Evolutionary conservation across 108 stramenopile genomes (phyloP).

Genomic region (Chaetoceros tenuissimus): DNA sequence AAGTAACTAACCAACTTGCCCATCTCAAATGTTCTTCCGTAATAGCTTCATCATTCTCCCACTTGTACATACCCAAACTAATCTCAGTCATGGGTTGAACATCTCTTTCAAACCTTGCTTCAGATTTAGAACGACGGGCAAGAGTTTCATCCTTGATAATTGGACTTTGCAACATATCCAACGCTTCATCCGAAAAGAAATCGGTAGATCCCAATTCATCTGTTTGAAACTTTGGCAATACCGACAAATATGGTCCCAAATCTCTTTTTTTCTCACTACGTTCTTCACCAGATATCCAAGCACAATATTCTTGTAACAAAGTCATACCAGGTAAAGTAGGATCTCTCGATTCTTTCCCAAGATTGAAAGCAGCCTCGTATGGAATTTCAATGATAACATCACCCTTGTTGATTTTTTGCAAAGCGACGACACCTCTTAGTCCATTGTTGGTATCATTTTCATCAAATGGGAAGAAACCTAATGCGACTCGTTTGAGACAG

Average conservation of each 20-base stretch:
- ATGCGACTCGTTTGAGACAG: constrained; percentile 49
- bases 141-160: constrained; percentile 50
- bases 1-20: constrained; percentile 67
- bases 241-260: constrained; percentile 28
- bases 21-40: constrained; percentile 43
- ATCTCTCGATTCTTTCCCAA: constrained; percentile 58
- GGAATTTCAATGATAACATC: constrained; percentile 66
- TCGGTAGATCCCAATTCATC: constrained; percentile 65
- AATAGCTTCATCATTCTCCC: constrained; percentile 12
- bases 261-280: not conserved
- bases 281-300: constrained; percentile 13
- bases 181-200: constrained; percentile 49
- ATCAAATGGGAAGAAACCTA: constrained; percentile 45
- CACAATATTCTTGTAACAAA: constrained; percentile 52
- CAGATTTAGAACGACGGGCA: constrained; percentile 22
- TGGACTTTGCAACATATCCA: constrained; percentile 56
- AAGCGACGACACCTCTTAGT: constrained; percentile 60
- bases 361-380: constrained; percentile 58
- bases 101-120: constrained; percentile 43
- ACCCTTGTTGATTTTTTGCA: constrained; percentile 53
- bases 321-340: constrained; percentile 50
- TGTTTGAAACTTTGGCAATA: constrained; percentile 48
- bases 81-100: constrained; percentile 40
- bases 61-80: constrained; percentile 18
- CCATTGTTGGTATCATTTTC: constrained; percentile 6